Base-by-base conservation (phyloP, 2,329 filamentous ascomycete genomes). In the Cordyceps farinosa region DNA sequence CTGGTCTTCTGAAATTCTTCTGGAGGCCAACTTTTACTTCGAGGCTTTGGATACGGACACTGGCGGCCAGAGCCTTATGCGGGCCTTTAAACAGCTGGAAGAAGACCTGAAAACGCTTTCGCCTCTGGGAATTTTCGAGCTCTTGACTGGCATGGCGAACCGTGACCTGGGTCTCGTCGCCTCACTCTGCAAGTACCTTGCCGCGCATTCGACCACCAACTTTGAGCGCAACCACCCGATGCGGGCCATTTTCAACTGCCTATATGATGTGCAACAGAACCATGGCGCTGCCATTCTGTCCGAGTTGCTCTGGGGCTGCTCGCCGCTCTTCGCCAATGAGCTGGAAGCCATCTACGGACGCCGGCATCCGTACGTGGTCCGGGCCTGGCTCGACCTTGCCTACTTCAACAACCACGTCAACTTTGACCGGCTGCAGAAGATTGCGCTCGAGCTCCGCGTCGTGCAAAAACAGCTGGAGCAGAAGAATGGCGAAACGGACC, bases 191-290 rank as follows among this genome's bases (percentile, higher is more conserved):
- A 79, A 80, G 61, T 80, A 79, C 64, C 67, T 80, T 38, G 76
- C 77, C 2, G 77, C 77, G 13, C 80, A 77, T 63, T 76, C 78
- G 51, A 71, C 76, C 6, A 80, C 77, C 1, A 78, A 79, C 66
- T 72, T 78, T 34, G 78, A 80, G 60, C 73, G 77, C 40, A 71
- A 75, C 4, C 77, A 80, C 64, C 78, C 78, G 1, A 70, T 80
- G 22, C 76, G 78, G 8, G 75, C 76, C 61, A 78, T 79, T 3
- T 79, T 80, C 61, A 73, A 71, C 15, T 76, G 76, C 47, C 63
- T 80, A 30, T 80, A 80, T 66, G 77, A 80, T 44, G 75, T 80
- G 6, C 77, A 79, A 62, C 78, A 80, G 63, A 79, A 79, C 48
- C 78, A 80, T 63, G 78, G 78, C 2, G 71, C 78, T 8, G 68